Percentiles rank a stretch among this genome's conserved stretches.
Evolutionary conservation across 169 alveolate species (phyloP).

Genomic region (Babesia sp.): DNA sequence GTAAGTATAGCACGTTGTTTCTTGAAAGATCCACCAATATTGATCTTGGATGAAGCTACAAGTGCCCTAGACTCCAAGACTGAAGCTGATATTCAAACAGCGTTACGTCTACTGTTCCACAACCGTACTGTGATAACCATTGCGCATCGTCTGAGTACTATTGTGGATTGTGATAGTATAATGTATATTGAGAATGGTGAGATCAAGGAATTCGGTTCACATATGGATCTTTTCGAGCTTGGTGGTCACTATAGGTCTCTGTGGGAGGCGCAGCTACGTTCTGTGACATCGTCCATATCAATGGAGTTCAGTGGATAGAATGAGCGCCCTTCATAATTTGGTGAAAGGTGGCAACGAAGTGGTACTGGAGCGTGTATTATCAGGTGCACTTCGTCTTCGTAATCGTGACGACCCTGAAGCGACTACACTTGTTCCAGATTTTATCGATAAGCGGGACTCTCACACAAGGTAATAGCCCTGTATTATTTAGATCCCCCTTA

Average conservation of each 20-base stretch:
- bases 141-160: slow-evolving; percentile 90
- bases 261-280: slow-evolving; percentile 77
- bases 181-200: slow-evolving; percentile 82
- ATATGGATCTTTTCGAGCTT: slow-evolving; percentile 75
- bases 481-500: too few species aligned
- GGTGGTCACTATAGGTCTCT: slow-evolving; percentile 72
- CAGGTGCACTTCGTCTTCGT: slow-evolving; percentile 28
- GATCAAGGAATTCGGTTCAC: slow-evolving; percentile 87
- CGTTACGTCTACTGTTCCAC: slow-evolving; percentile 68
- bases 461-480: slow-evolving; percentile 41
- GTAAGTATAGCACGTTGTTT: slow-evolving; percentile 96
- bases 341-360: slow-evolving; percentile 2
- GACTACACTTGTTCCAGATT: not conserved
- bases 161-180: slow-evolving; percentile 78
- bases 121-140: slow-evolving; percentile 86
- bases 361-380: slow-evolving; percentile 18
- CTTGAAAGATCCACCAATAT: slow-evolving; percentile 90
- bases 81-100: slow-evolving; percentile 80
- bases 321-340: slow-evolving; percentile 51
- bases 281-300: not conserved
- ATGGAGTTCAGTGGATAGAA: slow-evolving; percentile 7
- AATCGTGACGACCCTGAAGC: slow-evolving; percentile 16
- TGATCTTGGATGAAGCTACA: slow-evolving; percentile 97
- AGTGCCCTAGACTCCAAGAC: slow-evolving; percentile 92
- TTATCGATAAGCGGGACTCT: slow-evolving; percentile 21